Evolutionary conservation across 768 basidiomycete genomes (phyloP).

Genomic region (Kwoniella bestiolae): DNA sequence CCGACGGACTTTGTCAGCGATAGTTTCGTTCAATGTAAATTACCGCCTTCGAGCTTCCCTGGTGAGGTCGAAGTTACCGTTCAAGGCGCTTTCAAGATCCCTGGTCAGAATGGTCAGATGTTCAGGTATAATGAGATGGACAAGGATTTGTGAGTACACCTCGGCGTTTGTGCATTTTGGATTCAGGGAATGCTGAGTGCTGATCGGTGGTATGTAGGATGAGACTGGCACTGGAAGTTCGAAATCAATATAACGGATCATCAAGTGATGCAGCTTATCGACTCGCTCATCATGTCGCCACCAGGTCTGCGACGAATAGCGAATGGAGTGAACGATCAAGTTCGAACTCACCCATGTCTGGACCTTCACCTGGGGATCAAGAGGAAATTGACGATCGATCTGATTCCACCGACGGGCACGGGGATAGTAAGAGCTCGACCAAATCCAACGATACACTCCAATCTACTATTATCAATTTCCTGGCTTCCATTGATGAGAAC

Average conservation of each 20-base stretch:
- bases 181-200: no score
- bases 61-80: constrained; percentile 92
- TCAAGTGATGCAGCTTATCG: constrained; percentile 45
- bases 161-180: no score
- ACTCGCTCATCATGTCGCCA: constrained; percentile 41
- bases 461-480: constrained; percentile 74
- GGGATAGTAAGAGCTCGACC: neutral
- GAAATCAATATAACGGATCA: constrained; percentile 43
- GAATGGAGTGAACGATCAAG: constrained; percentile 44
- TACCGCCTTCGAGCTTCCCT: constrained; percentile 78
- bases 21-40: constrained; percentile 74
- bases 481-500: constrained; percentile 71
- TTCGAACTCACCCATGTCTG: constrained; percentile 30
- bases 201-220: constrained; percentile 31
- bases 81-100: constrained; percentile 65
- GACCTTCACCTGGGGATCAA: constrained; percentile 49
- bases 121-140: constrained; percentile 47
- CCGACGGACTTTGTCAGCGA: constrained; percentile 83
- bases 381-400: constrained; percentile 11
- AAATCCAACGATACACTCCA: constrained; percentile 64
- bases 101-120: constrained; percentile 24
- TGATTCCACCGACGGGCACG: constrained; percentile 6
- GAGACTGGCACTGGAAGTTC: constrained; percentile 43
- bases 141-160: constrained; percentile 42
- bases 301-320: constrained; percentile 23